These are phyloP conservation scores for Microglena sp. DNA, from an alignment of 139 green algal species.

Conservation along the genomic window DNA sequence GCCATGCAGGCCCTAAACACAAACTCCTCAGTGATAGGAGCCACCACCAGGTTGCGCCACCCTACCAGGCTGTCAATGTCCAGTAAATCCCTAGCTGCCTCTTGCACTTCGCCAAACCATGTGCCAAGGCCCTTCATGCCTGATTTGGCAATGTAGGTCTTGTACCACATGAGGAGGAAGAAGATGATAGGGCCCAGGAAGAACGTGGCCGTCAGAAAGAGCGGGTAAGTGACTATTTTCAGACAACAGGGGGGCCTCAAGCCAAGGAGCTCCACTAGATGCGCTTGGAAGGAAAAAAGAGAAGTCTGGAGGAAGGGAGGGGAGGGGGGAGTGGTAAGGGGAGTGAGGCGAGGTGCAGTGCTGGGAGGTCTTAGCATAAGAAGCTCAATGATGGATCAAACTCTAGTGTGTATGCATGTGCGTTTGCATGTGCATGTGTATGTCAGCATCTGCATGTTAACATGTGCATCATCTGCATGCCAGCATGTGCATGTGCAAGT, in stretches of 20 bases:
- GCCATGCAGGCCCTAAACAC: constrained; percentile 70
- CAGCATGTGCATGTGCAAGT: not conserved
- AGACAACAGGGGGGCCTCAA: constrained; percentile 13
- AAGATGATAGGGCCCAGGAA: constrained; percentile 36
- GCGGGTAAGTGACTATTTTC: constrained; percentile 11
- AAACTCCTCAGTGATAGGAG: constrained; percentile 71
- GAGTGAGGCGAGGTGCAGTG: too few relatives aligned
- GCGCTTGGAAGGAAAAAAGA: too few relatives aligned
- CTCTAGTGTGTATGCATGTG: too few relatives aligned
- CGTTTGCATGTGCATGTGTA: too few relatives aligned
- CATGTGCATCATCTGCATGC: not conserved
- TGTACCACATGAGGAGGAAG: not conserved
- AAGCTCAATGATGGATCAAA: too few relatives aligned
- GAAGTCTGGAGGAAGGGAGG: too few relatives aligned
- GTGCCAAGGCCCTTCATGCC: not conserved
- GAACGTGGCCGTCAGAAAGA: constrained; percentile 32
- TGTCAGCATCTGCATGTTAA: too few relatives aligned
- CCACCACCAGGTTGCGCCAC: constrained; percentile 21
- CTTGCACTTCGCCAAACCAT: not conserved
- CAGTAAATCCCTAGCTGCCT: not conserved
- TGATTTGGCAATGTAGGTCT: not conserved
- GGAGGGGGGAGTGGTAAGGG: too few relatives aligned
- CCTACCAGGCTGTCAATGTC: not conserved
- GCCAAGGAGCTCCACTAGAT: constrained; percentile 31
- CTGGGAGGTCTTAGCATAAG: too few relatives aligned